Base-by-base conservation (phyloP, 768 basidiomycete species). In the Leucosporidium yakuticum region DNA sequence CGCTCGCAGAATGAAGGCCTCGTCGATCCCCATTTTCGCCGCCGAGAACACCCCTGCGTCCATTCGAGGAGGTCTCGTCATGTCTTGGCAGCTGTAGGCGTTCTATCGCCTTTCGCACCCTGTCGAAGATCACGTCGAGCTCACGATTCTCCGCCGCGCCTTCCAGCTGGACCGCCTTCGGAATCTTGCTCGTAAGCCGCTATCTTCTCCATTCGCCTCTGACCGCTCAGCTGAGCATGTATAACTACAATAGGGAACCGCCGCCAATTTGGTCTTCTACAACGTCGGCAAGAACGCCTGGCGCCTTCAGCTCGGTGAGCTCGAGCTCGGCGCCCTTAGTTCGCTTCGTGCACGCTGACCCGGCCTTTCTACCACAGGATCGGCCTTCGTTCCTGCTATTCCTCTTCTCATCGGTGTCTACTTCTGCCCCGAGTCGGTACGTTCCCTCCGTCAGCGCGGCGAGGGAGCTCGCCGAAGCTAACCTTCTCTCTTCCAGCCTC, bases 31-130 rank as follows among this genome's bases (percentile, higher is more conserved):
- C 8, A 83, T 87, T 23, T 88, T 85, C 69, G 83, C 87, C 0
- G 86, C 88, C 4, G 88, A 96, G 78, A 87, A 88, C 76, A 82
- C 86, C 0, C 92, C 92, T 0, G 86, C 91, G 0, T 80, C 80
- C 23, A 90, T 96, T 67, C 86, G 92, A 75, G 92, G 91, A 63
- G 91, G 86, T 2, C 84, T 94, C 48, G 90, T 92, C 67, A 95
- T 93, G 91, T 87, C 84, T 75, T 93, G 91, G 89, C 80, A 80
- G 58, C 74, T 81, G 4, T 82, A 80, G 80, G 12, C 12, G 47
- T 20, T 48, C 20, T 48, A 20, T 48, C 47, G 47, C 20, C 12
- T 11, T 20, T 20, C 47, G 11, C 11, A 48, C 20, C 47, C 20
- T 11, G 20, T 11, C 47, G 47, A 20, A 11, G 47, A 11, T 48